Evolutionary conservation across 139 green algal species (phyloP).

Genomic region (Astrephomene gubernaculifera): DNA sequence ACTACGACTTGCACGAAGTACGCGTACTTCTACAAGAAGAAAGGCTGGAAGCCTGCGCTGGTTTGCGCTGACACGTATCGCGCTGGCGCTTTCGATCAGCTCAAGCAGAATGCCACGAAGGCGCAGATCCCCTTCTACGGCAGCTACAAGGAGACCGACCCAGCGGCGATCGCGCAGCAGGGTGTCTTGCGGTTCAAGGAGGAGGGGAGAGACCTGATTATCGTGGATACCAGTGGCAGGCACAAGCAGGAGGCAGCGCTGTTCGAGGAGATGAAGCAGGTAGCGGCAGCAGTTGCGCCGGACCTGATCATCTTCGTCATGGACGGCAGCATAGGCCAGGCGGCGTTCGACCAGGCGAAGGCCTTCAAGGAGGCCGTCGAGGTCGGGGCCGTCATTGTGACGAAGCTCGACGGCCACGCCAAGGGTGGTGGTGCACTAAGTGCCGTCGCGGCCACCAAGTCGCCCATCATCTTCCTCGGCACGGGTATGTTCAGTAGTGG

Average conservation of each 20-base stretch:
- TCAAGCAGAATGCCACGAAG: constrained; percentile 99
- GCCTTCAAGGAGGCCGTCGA: constrained; percentile 96
- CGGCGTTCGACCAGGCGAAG: constrained; percentile 96
- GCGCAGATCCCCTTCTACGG: constrained; percentile 92
- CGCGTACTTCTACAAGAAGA: constrained; percentile 94
- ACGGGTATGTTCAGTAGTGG: constrained; percentile 81
- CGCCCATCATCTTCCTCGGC: constrained; percentile 97
- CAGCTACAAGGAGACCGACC: constrained; percentile 96
- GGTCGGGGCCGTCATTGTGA: constrained; percentile 97
- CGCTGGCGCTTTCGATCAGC: constrained; percentile 95
- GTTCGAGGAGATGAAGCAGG: constrained; percentile 99
- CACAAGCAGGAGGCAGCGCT: constrained; percentile 98
- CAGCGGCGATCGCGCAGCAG: constrained; percentile 90
- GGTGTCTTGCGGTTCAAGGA: constrained; percentile 93
- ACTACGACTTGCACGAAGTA: constrained; percentile 99
- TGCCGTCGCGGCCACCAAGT: constrained; percentile 94
- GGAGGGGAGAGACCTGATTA: constrained; percentile 91
- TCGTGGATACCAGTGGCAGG: constrained; percentile 96
- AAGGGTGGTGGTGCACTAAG: constrained; percentile 96
- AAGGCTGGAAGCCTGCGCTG: constrained; percentile 96
- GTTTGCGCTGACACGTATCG: constrained; percentile 99
- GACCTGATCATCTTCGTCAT: constrained; percentile 98
- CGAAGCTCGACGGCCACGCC: constrained; percentile 99
- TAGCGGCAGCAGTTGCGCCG: constrained; percentile 79
- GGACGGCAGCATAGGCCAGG: constrained; percentile 97